phyloP scores from a whole-genome alignment of 345 rosid species.

The Pistacia integerrima region DNA sequence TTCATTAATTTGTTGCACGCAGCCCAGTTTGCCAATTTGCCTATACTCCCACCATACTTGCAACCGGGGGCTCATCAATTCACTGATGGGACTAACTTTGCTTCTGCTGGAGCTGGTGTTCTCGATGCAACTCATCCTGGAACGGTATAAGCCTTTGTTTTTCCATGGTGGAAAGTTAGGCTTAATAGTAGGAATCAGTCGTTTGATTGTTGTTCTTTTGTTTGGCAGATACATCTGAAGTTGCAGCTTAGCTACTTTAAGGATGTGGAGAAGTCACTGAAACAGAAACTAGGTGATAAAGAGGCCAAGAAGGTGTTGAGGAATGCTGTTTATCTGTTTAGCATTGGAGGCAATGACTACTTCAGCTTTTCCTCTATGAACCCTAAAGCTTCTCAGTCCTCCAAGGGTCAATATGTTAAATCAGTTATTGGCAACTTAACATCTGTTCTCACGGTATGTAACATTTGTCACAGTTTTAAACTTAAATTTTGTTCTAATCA shows the following conservation, averaged over 20 bases:
- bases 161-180: not conserved
- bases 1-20: not conserved
- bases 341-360: slow-evolving; percentile 37
- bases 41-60: slow-evolving; percentile 6
- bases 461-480: no score
- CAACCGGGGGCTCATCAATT: slow-evolving; percentile 20
- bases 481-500: not conserved
- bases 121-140: not conserved
- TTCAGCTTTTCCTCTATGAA: not conserved
- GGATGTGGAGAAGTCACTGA: not conserved
- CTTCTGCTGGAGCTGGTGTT: slow-evolving; percentile 26
- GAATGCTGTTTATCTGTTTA: slow-evolving; percentile 31
- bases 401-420: not conserved
- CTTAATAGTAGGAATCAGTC: no score
- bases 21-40: slow-evolving; percentile 16
- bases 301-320: not conserved
- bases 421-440: not conserved
- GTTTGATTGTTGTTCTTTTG: no score
- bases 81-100: slow-evolving; percentile 24
- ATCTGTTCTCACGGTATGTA: not conserved
- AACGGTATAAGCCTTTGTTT: not conserved
- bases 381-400: not conserved
- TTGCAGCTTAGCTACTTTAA: not conserved
- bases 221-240: not conserved
- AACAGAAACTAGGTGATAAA: not conserved